A percentile compares a stretch with the other conserved stretches of the same genome.
Conservation (phyloP, 352 stramenopile genomes). For the Plasmopara viticola region DNA sequence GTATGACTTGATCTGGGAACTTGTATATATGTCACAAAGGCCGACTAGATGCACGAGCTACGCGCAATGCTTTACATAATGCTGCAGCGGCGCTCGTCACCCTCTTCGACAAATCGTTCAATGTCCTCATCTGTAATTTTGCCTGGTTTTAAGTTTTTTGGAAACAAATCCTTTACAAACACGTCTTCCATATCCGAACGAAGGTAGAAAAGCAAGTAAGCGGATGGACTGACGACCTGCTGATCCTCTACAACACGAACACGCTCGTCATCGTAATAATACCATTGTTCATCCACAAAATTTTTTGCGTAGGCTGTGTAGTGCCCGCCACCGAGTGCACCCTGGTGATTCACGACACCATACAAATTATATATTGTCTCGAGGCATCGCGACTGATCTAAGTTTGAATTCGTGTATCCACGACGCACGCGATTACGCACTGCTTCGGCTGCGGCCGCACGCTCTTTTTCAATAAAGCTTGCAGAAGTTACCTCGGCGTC, state of each 20-base stretch:
- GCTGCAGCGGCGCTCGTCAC: conserved; percentile 69
- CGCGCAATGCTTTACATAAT: conserved; percentile 63
- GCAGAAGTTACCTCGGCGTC: conserved; percentile 12
- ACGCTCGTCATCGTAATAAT: conserved; percentile 87
- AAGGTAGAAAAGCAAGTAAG: conserved; percentile 91
- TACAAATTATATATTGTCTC: conserved; percentile 88
- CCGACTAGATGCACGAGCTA: conserved; percentile 4
- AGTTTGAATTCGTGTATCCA: conserved; percentile 86
- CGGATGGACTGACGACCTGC: conserved; percentile 77
- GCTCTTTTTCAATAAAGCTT: conserved; percentile 20
- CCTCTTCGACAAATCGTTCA: conserved; percentile 79
- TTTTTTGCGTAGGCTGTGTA: conserved; percentile 88
- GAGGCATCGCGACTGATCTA: conserved; percentile 79
- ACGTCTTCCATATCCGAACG: conserved; percentile 83
- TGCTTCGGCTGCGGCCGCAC: conserved; percentile 19
- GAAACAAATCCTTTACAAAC: conserved; percentile 80
- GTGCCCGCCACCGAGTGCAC: conserved; percentile 77
- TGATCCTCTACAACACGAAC: conserved; percentile 81
- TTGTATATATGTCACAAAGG: conserved; percentile 9
- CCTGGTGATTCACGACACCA: conserved; percentile 85
- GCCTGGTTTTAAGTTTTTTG: conserved; percentile 74
- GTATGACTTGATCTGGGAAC: conserved; percentile 19
- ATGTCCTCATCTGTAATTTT: conserved; percentile 88
- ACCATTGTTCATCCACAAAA: conserved; percentile 86
- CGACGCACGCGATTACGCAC: conserved; percentile 65